Base-by-base conservation (phyloP, 2,329 filamentous ascomycete species). In the Scortechinia acanthostroma region DNA sequence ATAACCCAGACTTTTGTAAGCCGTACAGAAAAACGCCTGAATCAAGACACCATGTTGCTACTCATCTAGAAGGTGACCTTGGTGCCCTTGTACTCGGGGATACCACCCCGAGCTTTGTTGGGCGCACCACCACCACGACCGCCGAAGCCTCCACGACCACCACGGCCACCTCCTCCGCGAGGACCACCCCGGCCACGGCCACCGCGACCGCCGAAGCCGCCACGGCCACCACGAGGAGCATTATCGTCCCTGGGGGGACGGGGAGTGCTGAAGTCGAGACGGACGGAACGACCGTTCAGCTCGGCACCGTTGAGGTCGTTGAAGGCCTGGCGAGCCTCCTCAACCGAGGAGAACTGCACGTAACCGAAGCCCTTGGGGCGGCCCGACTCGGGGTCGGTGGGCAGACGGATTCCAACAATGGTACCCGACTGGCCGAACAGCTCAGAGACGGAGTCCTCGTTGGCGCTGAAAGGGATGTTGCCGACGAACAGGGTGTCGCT, bases 351-450 rank as follows among this genome's bases (percentile, higher is more conserved):
- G 74, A 91, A 95, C 59, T 84, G 83, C 51, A 95, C 84, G 62
- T 96, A 96, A 46, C 88, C 91, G 65, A 94, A 95, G 47, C 91
- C 91, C 83, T 95, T 95, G 61, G 85, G 83, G 55, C 82, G 79
- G 52, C 89, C 90, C 50, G 81, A 81, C 49, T 95, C 89, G 72
- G 73, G 80, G 63, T 96, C 88, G 48, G 91, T 95, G 44, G 91
- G 91, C 50, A 96, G 83, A 59, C 90, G 86, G 57, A 95, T 80
- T 60, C 86, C 86, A 58, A 84, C 78, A 61, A 93, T 80, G 60
- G 72, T 75, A 52, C 80, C 80, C 55, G 83, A 76, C 54, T 85
- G 76, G 56, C 71, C 70, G 72, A 95, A 95, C 62, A 86, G 81
- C 55, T 84, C 78, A 50, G 74, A 75, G 54, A 96, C 75, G 52